phyloP scores from a whole-genome alignment of 2,329 filamentous ascomycete genomes.

The Pyrenochaeta sp. region DNA sequence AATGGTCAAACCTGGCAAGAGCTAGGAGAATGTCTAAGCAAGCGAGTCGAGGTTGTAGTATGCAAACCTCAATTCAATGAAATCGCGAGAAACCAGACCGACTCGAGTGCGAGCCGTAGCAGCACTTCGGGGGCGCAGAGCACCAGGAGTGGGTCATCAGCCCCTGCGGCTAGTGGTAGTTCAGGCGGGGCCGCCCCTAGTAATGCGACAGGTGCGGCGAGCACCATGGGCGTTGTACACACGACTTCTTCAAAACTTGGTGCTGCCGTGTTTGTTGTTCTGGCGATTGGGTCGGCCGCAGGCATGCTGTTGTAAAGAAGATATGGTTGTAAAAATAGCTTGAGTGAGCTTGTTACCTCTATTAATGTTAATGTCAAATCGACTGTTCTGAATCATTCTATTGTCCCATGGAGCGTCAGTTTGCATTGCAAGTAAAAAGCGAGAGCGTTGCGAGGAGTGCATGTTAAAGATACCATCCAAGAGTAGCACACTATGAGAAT shows the following conservation, averaged over 20 bases:
- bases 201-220: slow-evolving; percentile 6
- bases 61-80: slow-evolving; percentile 17
- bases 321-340: background rate
- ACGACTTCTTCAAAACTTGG: slow-evolving; percentile 8
- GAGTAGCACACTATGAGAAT: too few species aligned
- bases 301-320: slow-evolving; percentile 15
- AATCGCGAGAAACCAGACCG: slow-evolving; percentile 6
- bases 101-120: background rate
- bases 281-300: slow-evolving; percentile 12
- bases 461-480: too few species aligned
- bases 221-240: slow-evolving; percentile 2
- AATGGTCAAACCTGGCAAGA: slow-evolving; percentile 20
- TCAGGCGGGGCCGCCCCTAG: background rate
- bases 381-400: too few species aligned
- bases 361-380: too few species aligned
- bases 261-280: slow-evolving; percentile 11
- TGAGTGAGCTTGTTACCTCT: too few species aligned
- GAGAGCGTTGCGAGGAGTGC: too few species aligned
- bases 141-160: background rate
- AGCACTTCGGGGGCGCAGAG: background rate
- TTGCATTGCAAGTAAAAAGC: too few species aligned
- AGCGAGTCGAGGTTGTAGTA: slow-evolving; percentile 22
- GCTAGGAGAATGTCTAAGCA: slow-evolving; percentile 29
- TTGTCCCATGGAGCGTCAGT: too few species aligned
- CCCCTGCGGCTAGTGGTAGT: background rate